Base-by-base conservation (phyloP, 148 eudicot species). In the Heliamphora exappendiculata region DNA sequence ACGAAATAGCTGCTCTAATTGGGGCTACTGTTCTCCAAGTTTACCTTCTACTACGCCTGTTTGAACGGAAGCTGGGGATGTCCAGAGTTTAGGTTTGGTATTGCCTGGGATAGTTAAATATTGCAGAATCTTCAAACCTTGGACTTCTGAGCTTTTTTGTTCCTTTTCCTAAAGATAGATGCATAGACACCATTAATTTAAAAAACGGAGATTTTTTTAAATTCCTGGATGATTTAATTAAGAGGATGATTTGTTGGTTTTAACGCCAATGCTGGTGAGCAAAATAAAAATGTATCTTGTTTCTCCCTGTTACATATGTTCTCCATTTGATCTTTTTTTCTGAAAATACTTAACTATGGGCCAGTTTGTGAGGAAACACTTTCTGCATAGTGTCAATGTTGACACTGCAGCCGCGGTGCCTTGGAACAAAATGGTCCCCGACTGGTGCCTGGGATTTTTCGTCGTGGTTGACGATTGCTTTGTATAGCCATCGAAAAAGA, bases 1-100 rank as follows among this genome's bases (percentile, higher is more conserved):
- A 79, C 28, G 98, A 94, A 81, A 92, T 96, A 12, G 80, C 87
- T 36, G 93, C 93, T 62, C 89, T 94, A 19, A 50, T 94, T 8
- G 79, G 88, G 70, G 93, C 89, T 2, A 91, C 93, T 33, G 86
- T 89, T 78, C 83, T 94, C 77, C 98, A 94, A 82, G 90, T 94
- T 71, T 94, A 81, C 78, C 90, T 94, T 54, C 76, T 94, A 67
- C 85, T 77, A 41, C 98, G 97, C 45, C 80, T 94, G 36, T 94
- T 94, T 76, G 94, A 91, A 58, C 70, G 86, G 72, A 94, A 91
- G 84, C 89, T 90, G 34, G 90, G 88, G 34, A 75, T 76, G 44
- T 82, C 88, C 49, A 90, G 98, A 75, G 91, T 91, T 73, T 91
- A 85, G 83, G 76, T 29, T 44, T 16, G 12, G 60, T 10, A 16